A percentile compares a stretch with the other conserved stretches of the same genome.
These are phyloP conservation scores for Solanum boliviense DNA, from an alignment of 257 asterid genomes.

Conservation along the genomic window DNA sequence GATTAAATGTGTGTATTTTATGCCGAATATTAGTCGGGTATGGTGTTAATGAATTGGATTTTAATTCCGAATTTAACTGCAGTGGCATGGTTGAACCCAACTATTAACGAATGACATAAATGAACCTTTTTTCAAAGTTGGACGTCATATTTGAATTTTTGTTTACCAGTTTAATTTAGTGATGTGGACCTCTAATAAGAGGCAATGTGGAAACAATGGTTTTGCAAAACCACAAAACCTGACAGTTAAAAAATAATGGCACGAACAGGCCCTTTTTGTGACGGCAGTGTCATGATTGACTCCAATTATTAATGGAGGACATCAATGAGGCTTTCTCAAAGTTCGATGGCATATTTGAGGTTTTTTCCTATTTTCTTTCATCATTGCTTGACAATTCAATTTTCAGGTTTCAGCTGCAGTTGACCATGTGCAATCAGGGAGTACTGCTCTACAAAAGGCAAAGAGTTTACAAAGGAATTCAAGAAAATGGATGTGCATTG, in stretches of 20 bases:
- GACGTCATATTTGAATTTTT: background rate
- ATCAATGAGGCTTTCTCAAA: background rate
- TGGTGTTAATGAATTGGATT: background rate
- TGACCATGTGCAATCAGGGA: slow-evolving; percentile 93
- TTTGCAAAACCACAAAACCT: background rate
- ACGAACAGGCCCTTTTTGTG: background rate
- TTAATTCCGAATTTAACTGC: too few relatives aligned
- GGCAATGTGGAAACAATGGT: background rate
- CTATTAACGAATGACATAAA: background rate
- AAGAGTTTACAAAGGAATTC: slow-evolving; percentile 70
- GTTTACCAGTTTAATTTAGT: background rate
- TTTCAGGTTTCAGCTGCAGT: slow-evolving; percentile 85
- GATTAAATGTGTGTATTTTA: background rate
- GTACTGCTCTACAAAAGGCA: slow-evolving; percentile 79
- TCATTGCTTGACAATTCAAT: background rate
- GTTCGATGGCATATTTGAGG: background rate
- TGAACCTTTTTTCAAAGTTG: background rate
- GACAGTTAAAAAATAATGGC: background rate
- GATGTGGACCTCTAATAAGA: background rate
- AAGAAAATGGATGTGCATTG: slow-evolving; percentile 97
- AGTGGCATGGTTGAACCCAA: background rate
- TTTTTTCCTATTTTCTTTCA: background rate
- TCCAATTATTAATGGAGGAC: background rate
- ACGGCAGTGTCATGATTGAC: background rate
- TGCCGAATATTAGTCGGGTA: background rate